Conservation (phyloP, 2,329 filamentous ascomycete genomes). For the Ilyonectria mors-panacis region DNA sequence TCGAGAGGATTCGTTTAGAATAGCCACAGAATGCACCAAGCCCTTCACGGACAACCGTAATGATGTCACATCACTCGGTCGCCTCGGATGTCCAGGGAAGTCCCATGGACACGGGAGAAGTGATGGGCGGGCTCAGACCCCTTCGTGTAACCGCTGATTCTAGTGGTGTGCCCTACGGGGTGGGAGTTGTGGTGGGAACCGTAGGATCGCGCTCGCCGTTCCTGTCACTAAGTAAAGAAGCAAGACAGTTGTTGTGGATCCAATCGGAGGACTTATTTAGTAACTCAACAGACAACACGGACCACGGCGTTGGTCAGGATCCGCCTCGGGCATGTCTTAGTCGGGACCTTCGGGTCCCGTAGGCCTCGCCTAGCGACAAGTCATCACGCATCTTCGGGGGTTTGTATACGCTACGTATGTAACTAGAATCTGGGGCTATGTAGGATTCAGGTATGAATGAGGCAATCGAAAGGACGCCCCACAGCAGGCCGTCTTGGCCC, state of each 20-base stretch:
- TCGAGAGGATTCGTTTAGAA: conserved; percentile 7
- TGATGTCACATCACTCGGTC: conserved; percentile 1
- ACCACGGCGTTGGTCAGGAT: conserved; percentile 27
- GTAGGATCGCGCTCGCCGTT: conserved; percentile 27
- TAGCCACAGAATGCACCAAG: neutral
- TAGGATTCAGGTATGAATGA: conserved; percentile 31
- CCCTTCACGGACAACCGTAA: neutral
- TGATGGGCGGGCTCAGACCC: neutral
- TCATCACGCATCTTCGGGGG: conserved; percentile 32
- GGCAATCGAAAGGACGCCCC: conserved; percentile 22
- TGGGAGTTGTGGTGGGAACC: conserved; percentile 1
- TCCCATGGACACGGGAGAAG: conserved; percentile 2
- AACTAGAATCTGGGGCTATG: conserved; percentile 24
- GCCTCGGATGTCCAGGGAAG: conserved; percentile 11
- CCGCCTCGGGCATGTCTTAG: neutral
- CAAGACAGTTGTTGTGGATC: conserved; percentile 15
- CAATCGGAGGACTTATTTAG: conserved; percentile 26
- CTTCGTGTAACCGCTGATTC: neutral
- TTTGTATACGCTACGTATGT: conserved; percentile 1
- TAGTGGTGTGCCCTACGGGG: conserved; percentile 3
- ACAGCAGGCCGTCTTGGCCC: conserved; percentile 18
- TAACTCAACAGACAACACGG: conserved; percentile 36
- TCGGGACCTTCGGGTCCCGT: neutral
- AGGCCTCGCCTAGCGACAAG: conserved; percentile 35
- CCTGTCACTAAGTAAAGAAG: conserved; percentile 31